Base-by-base conservation (phyloP, 805 yeast genomes). In the Wickerhamiella allomyrinae region DNA sequence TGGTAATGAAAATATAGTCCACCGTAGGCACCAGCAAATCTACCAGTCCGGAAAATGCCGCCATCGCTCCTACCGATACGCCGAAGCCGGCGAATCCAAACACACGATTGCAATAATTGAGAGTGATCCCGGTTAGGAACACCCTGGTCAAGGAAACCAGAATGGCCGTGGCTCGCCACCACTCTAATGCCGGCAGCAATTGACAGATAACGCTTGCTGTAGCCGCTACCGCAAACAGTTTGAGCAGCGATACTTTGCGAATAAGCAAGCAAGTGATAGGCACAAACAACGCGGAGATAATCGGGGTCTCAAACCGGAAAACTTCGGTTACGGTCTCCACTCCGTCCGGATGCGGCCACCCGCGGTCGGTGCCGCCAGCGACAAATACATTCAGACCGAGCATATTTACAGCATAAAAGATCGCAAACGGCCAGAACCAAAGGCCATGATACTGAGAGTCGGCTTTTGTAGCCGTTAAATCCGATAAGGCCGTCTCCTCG, bases 51-150 rank as follows among this genome's bases (percentile, higher is more conserved):
- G 41, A 20, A 11, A 41, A 13, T 1, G 27, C 15, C 11, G 31
- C 13, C 19, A 47, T n/a, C 8, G 41, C 37, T 1, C 19, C 24
- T 2, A 29, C 25, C 3, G 39, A 10, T 9, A 22, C 19, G 11
- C 44, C 44, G 21, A 44, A 44, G 11, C 41, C 27, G 27, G 13
- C 14, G 7, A 29, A 14, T 13, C 46, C 46, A 20, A 44, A 44
- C 4, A 44, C 33, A 20, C 35, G 29, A 13, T 24, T 19, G 20
- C 39, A 36, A 27, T 34, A 44, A 20, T 33, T 39, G 11, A 41
- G 33, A 2, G 41, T 22, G 4, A 37, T 15, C 9, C 41, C 35
- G 5, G 20, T 31, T 3, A 44, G 37, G 7, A 33, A 33, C 7
- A 37, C 39, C 10, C 46, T 36, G 1, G 31, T 19, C 1, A 40